Percentiles rank a stretch among this genome's conserved stretches.
Conservation (phyloP, 768 basidiomycete genomes). For the Postia placenta region DNA sequence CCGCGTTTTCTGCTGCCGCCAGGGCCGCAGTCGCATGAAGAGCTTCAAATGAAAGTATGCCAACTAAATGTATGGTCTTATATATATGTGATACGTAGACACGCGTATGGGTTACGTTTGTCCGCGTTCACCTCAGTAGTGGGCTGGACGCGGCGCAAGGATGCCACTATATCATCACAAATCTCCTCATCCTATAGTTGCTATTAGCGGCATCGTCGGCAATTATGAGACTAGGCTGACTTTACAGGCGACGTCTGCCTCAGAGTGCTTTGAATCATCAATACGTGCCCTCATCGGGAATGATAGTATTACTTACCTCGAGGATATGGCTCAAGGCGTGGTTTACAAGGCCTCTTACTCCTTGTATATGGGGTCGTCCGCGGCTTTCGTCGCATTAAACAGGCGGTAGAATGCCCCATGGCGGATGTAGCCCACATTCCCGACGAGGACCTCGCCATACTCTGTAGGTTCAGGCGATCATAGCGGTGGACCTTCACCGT, state of each 20-base stretch:
- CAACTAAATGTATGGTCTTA: constrained; percentile 1
- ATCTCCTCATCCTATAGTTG: neutral
- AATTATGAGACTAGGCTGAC: neutral
- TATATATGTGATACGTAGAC: too few species aligned
- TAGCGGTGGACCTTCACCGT: constrained; percentile 12
- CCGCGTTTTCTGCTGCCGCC: neutral
- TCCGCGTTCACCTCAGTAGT: constrained; percentile 9
- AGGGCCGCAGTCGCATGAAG: neutral
- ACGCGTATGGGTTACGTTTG: neutral
- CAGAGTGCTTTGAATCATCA: constrained; percentile 12
- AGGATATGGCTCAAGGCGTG: constrained; percentile 11
- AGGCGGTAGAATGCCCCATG: constrained; percentile 18
- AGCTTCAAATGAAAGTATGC: constrained; percentile 1
- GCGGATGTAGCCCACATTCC: constrained; percentile 17
- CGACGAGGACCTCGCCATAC: constrained; percentile 11
- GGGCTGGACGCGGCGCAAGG: constrained; percentile 1
- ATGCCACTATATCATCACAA: constrained; percentile 3
- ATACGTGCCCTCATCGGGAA: neutral
- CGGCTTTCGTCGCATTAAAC: constrained; percentile 13
- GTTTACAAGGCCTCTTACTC: constrained; percentile 5
- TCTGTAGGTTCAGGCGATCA: constrained; percentile 16
- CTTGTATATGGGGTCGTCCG: constrained; percentile 2
- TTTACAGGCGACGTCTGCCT: constrained; percentile 7
- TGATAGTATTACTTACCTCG: neutral
- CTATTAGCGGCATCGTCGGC: neutral